phyloP scores from a whole-genome alignment of 495 filamentous ascomycete species.

The Halenospora varia region DNA sequence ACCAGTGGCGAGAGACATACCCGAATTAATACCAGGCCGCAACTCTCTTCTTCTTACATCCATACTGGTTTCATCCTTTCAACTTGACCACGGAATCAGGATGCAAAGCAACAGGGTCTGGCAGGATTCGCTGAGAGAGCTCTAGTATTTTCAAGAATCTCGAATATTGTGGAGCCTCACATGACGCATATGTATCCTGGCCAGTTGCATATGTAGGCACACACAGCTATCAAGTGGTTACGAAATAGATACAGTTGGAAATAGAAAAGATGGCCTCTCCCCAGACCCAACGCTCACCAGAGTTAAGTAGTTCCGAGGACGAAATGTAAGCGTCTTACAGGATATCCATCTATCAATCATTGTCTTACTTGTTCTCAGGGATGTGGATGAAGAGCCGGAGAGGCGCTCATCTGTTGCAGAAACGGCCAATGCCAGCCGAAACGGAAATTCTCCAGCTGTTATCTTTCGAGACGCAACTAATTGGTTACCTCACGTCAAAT shows the following conservation, averaged over 20 bases:
- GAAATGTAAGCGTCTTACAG: conserved; percentile 13
- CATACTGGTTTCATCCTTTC: too few relatives aligned
- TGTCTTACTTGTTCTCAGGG: conserved; percentile 16
- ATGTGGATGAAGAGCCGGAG: conserved; percentile 8
- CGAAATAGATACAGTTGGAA: background rate
- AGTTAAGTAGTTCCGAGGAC: conserved; percentile 6
- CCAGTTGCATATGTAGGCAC: background rate
- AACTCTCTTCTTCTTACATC: too few relatives aligned
- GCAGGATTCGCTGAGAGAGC: too few relatives aligned
- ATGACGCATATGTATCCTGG: too few relatives aligned
- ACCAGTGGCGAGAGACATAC: too few relatives aligned
- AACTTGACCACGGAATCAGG: too few relatives aligned
- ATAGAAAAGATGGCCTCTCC: background rate
- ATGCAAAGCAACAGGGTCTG: too few relatives aligned
- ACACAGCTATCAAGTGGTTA: background rate
- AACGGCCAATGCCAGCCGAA: background rate
- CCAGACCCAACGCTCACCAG: background rate
- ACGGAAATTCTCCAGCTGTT: conserved; percentile 1
- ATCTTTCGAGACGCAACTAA: conserved; percentile 17
- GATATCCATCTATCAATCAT: background rate
- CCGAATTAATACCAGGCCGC: too few relatives aligned
- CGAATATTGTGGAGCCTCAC: too few relatives aligned
- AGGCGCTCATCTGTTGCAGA: background rate
- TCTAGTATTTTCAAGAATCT: too few relatives aligned
- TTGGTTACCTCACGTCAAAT: conserved; percentile 15